Base-by-base conservation (phyloP, 2,329 filamentous ascomycete genomes). In the Sphaerulina musiva region DNA sequence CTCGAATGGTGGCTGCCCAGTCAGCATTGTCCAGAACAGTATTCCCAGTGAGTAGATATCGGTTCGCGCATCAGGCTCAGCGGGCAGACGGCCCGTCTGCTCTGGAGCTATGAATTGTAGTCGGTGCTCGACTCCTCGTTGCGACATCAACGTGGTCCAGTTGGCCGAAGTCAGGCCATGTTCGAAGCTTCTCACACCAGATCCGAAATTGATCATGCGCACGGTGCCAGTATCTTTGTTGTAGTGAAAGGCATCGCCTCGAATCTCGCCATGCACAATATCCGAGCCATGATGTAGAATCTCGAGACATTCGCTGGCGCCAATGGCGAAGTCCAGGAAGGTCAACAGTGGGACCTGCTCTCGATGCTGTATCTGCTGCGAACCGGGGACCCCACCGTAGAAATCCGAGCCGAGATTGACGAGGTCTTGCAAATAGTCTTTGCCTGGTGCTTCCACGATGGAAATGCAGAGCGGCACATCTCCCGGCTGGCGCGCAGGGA, bases 31-130 rank as follows among this genome's bases (percentile, higher is more conserved):
- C 86, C 89, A 96, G 69, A 96, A 92, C 1, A 96, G 72, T 39
- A 96, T 84, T 3, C 92, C 92, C 1, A 96, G 75, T 0, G 89
- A 91, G 73, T 96, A 96, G 32, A 96, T 95, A 70, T 97, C 92
- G 12, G 92, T 96, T 40, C 92, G 82, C 42, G 82, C 88, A 71
- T 96, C 92, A 1, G 92, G 92, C 69, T 96, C 91, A 3, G 88
- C 89, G 2, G 90, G 88, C 80, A 96, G 86, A 17, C 92, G 84
- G 11, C 92, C 92, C 2, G 92, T 96, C 74, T 96, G 92, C 68
- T 97, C 92, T 0, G 92, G 91, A 45, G 90, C 92, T 67, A 96
- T 95, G 67, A 89, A 96, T 48, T 91, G 83, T 17, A 97, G 76
- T 71, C 95, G 95, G 67, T 91, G 85, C 72, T 89, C 90, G 40